These are phyloP conservation scores for Trametes polyzona DNA, from an alignment of 1,284 basidiomycete species.

Conservation along the genomic window DNA sequence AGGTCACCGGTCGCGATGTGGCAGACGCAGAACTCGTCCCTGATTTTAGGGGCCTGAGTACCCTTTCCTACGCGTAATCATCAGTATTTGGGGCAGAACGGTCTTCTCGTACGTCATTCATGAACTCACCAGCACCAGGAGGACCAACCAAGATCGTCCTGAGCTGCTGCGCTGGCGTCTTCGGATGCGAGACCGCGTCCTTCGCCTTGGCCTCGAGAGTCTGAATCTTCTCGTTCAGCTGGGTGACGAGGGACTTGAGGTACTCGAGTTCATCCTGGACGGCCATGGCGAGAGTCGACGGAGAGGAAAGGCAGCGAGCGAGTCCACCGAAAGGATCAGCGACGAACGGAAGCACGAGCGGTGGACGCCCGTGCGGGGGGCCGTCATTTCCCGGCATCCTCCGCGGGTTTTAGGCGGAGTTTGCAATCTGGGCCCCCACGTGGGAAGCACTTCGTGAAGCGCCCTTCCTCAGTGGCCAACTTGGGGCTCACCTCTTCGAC, in stretches of 20 bases:
- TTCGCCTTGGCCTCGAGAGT: slow-evolving; percentile 71
- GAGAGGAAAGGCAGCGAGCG: slow-evolving; percentile 1
- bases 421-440: neutral
- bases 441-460: too few species aligned
- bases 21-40: slow-evolving; percentile 93
- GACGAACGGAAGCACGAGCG: slow-evolving; percentile 6
- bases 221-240: slow-evolving; percentile 82
- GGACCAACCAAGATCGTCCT: slow-evolving; percentile 94
- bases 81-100: neutral
- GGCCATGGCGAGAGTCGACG: slow-evolving; percentile 48
- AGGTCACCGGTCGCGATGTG: slow-evolving; percentile 99
- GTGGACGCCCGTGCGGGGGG: slow-evolving; percentile 4
- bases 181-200: slow-evolving; percentile 43
- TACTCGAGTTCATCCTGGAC: slow-evolving; percentile 80
- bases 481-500: too few species aligned
- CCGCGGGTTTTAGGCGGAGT: slow-evolving; percentile 20
- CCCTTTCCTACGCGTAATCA: slow-evolving; percentile 77
- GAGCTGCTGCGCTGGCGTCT: slow-evolving; percentile 79
- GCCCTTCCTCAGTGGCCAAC: too few species aligned
- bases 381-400: slow-evolving; percentile 14
- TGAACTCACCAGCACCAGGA: slow-evolving; percentile 86
- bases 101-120: neutral
- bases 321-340: slow-evolving; percentile 17
- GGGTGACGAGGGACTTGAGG: slow-evolving; percentile 84
- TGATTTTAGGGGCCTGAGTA: slow-evolving; percentile 94